Percentiles rank a stretch among this genome's conserved stretches.
Conservation (phyloP, 306 rosid species). For the Castanea crenata region DNA sequence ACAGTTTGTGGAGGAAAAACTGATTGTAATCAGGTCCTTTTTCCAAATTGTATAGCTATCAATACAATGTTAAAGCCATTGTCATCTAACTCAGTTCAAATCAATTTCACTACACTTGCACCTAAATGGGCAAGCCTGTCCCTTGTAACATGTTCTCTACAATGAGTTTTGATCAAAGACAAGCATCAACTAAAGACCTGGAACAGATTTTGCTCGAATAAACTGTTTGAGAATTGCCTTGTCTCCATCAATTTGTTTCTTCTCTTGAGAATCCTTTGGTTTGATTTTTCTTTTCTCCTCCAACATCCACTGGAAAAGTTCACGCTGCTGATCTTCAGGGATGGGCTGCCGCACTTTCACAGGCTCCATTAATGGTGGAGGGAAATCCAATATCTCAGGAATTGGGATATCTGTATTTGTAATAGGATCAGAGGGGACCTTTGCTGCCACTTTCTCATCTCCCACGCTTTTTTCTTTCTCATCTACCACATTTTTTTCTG, state of each 20-base stretch:
- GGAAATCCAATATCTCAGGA: conserved; percentile 30
- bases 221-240: conserved; percentile 53
- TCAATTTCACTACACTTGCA: conserved; percentile 11
- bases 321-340: conserved; percentile 51
- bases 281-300: conserved; percentile 58
- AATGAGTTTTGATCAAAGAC: conserved; percentile 3
- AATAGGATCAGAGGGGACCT: conserved; percentile 41
- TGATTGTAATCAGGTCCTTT: background rate
- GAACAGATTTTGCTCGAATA: conserved; percentile 42
- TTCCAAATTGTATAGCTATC: background rate
- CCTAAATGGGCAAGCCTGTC: background rate
- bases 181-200: conserved; percentile 39
- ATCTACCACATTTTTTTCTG: conserved; percentile 28
- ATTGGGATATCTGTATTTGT: conserved; percentile 22
- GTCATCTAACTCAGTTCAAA: conserved; percentile 15
- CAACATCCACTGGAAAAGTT: conserved; percentile 56
- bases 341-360: conserved; percentile 28
- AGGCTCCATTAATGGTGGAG: conserved; percentile 32
- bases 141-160: conserved; percentile 7
- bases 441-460: conserved; percentile 34
- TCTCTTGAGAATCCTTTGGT: conserved; percentile 49
- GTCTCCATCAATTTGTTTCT: conserved; percentile 55
- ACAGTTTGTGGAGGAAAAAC: background rate
- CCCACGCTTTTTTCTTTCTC: conserved; percentile 33
- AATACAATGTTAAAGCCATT: conserved; percentile 1